Conservation (phyloP, 768 basidiomycete genomes). For the Mycena vulgaris region DNA sequence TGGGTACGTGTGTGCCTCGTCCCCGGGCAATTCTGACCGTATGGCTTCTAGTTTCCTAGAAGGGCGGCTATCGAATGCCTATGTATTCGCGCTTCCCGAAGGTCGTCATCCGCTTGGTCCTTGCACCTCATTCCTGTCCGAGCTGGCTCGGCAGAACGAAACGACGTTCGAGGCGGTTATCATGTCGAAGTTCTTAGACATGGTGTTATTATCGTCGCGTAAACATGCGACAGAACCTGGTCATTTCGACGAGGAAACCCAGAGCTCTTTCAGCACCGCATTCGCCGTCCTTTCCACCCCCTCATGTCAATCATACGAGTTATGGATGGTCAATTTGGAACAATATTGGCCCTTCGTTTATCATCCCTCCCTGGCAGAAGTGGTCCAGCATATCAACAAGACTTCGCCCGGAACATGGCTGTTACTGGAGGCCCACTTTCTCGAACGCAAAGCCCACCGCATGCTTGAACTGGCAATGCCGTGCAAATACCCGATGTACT, state of each 20-base stretch:
- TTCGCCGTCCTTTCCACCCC: constrained; percentile 3
- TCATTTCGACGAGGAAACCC: too few relatives aligned
- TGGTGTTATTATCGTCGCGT: constrained; percentile 18
- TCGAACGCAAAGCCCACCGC: constrained; percentile 2
- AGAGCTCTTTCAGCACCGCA: background rate
- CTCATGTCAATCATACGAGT: background rate
- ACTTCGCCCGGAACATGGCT: constrained; percentile 8
- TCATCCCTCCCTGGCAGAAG: constrained; percentile 5
- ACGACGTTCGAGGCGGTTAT: constrained; percentile 28
- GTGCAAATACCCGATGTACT: constrained; percentile 5
- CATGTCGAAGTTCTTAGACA: constrained; percentile 17
- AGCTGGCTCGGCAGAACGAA: constrained; percentile 11
- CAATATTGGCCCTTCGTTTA: constrained; percentile 18
- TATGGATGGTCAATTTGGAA: constrained; percentile 10
- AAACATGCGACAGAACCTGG: background rate
- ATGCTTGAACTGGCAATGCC: constrained; percentile 15
- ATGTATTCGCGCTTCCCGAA: constrained; percentile 3
- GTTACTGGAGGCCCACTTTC: constrained; percentile 30
- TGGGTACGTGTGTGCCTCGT: constrained; percentile 11
- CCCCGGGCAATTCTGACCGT: background rate
- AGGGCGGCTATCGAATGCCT: constrained; percentile 12
- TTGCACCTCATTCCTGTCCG: constrained; percentile 20
- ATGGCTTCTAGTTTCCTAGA: constrained; percentile 15
- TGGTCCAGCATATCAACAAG: constrained; percentile 13
- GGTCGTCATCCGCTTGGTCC: background rate